These are phyloP conservation scores for Ilyonectria sp. DNA, from an alignment of 2,329 filamentous ascomycete species.

Conservation along the genomic window DNA sequence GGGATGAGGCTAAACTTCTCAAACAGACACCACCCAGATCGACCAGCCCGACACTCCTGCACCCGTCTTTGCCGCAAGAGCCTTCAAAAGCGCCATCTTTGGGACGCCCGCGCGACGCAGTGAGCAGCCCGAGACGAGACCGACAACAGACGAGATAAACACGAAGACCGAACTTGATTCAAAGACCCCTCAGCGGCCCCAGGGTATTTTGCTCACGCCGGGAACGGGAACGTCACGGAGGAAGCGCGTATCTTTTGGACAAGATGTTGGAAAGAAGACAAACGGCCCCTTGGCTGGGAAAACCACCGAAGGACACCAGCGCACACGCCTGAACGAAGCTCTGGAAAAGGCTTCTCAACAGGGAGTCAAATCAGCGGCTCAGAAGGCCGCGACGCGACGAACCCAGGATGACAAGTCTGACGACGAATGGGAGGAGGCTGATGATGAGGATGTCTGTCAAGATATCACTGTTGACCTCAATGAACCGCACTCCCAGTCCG, in stretches of 20 bases:
- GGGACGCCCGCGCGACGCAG: conserved; percentile 66
- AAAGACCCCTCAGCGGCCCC: conserved; percentile 65
- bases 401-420: conserved; percentile 50
- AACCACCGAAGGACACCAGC: conserved; percentile 48
- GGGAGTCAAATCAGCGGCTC: conserved; percentile 21
- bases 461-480: conserved; percentile 81
- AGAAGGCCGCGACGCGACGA: conserved; percentile 28
- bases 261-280: conserved; percentile 66
- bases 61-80: conserved; percentile 76
- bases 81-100: conserved; percentile 75
- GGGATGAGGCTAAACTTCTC: conserved; percentile 8
- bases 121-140: conserved; percentile 50
- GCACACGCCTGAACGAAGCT: conserved; percentile 62
- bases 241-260: conserved; percentile 77
- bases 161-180: conserved; percentile 47
- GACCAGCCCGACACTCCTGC: conserved; percentile 77
- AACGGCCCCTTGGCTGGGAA: conserved; percentile 54
- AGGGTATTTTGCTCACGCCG: conserved; percentile 75
- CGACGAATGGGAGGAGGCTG: conserved; percentile 68
- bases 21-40: conserved; percentile 61
- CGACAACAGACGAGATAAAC: conserved; percentile 43
- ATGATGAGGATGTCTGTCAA: conserved; percentile 60
- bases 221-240: conserved; percentile 72
- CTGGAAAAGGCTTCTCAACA: conserved; percentile 56
- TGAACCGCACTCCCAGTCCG: conserved; percentile 81